A percentile compares a stretch with the other conserved stretches of the same genome.
Conservation (phyloP, 2,329 filamentous ascomycete species). For the Beauveria caledonica region DNA sequence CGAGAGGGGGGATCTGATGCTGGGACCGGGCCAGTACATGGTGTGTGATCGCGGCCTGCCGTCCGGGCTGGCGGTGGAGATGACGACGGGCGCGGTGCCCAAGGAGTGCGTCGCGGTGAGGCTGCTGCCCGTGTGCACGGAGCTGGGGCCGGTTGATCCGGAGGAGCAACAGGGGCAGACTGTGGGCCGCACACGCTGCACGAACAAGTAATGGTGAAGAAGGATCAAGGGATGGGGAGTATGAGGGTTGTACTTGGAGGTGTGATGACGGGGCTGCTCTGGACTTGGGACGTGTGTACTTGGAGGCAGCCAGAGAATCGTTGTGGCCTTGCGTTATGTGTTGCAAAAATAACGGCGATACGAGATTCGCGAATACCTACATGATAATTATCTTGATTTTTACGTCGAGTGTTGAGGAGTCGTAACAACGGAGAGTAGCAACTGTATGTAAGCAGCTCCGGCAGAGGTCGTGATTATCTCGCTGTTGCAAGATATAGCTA, state of each 20-base stretch:
- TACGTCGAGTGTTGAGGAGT: too few species aligned
- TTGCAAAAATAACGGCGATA: too few species aligned
- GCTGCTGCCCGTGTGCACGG: conserved; percentile 3
- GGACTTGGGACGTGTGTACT: neutral
- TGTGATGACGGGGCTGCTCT: neutral
- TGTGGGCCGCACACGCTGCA: neutral
- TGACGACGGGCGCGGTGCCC: neutral
- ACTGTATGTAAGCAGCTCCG: too few species aligned
- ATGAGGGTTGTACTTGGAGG: neutral
- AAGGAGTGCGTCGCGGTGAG: neutral
- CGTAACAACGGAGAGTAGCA: too few species aligned
- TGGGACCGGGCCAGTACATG: conserved; percentile 5
- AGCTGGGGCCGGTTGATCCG: neutral
- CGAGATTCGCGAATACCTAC: too few species aligned
- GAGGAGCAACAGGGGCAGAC: neutral
- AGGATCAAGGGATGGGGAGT: too few species aligned
- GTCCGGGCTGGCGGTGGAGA: conserved; percentile 1
- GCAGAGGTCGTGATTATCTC: too few species aligned
- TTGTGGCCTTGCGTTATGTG: too few species aligned
- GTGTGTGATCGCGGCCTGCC: neutral
- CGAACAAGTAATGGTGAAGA: neutral
- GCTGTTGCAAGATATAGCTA: too few species aligned
- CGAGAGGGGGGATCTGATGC: neutral
- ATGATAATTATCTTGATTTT: too few species aligned
- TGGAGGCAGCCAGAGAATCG: neutral